Evolutionary conservation across 202 grass and related monocot genomes (phyloP), one percentile per base, ranked within the genome.

Genomic region (Musa balbisiana): DNA sequence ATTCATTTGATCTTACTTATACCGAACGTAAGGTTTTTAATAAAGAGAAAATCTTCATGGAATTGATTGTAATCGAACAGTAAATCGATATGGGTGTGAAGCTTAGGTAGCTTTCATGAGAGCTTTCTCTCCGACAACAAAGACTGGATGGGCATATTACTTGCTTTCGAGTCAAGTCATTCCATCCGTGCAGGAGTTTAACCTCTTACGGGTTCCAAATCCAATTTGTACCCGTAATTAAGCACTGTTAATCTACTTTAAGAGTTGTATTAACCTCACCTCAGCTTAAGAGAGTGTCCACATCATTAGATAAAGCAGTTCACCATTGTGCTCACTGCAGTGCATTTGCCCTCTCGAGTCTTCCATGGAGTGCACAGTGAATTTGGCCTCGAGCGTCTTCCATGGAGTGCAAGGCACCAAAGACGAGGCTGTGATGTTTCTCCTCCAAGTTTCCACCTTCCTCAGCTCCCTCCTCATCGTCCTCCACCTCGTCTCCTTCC

Each of bases 401-500:
- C 64, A 53, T 76, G 50, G 26, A 52, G 51, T 52, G 52, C 52
- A 73, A 14, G 16, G 19, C 53, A 3, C 10, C 27, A 14, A 80
- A 3, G 76, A 64, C 15, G 77, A 49, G 8, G 76, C 19, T 55
- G 82, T 82, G 82, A 82, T 50, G 84, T 52, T 76, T 87, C 62
- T 79, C 56, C 83, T 85, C 10, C 65, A 82, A 74, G 84, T 76
- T 19, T 50, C 89, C 64, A 53, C 72, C 66, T 85, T 74, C 1
- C 75, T 94, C 60, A 81, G 73, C 74, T 20, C 86, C 10, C 64
- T 86, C 25, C 83, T 98, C 10, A 78, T 94, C 80, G 0, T 87
- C 87, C 29, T 20, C 77, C 90, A 92, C 82, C 79, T 98, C 76
- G 15, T 82, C 5, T 78, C 76, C 53, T 73, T 94, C 83, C 85